A percentile compares a stretch with the other conserved stretches of the same genome.
These are phyloP conservation scores for Penicillium sp. DNA, from an alignment of 2,329 filamentous ascomycete genomes.

Conservation along the genomic window DNA sequence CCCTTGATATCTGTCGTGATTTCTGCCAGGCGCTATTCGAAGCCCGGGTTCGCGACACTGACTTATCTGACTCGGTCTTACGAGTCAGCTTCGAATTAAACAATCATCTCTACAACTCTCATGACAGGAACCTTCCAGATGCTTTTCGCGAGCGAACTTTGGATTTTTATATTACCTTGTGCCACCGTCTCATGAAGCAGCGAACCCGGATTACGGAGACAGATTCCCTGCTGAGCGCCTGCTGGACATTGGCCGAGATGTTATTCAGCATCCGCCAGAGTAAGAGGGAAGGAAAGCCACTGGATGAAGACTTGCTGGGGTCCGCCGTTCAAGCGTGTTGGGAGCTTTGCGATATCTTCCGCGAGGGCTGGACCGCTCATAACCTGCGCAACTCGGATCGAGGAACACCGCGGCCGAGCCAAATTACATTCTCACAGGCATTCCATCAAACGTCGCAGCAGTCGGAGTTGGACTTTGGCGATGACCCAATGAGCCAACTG, in stretches of 20 bases:
- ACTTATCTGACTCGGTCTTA: conserved; percentile 77
- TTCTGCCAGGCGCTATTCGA: conserved; percentile 93
- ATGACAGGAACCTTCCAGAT: conserved; percentile 78
- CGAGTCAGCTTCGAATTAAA: conserved; percentile 93
- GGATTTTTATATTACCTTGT: conserved; percentile 91
- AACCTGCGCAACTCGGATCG: conserved; percentile 68
- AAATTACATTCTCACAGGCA: conserved; percentile 66
- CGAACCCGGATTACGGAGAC: conserved; percentile 73
- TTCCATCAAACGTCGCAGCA: conserved; percentile 50
- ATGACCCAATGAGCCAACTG: conserved; percentile 27
- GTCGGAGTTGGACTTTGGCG: conserved; percentile 34
- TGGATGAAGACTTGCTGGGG: conserved; percentile 79
- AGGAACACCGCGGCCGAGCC: conserved; percentile 76
- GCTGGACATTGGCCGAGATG: conserved; percentile 89
- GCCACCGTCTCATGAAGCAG: conserved; percentile 95
- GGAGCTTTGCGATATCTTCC: conserved; percentile 90
- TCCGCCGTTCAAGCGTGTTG: conserved; percentile 91
- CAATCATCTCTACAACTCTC: conserved; percentile 90
- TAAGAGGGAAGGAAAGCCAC: conserved; percentile 64
- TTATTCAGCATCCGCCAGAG: conserved; percentile 86
- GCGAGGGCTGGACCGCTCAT: conserved; percentile 79
- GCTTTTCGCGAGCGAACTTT: conserved; percentile 83
- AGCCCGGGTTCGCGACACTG: conserved; percentile 71
- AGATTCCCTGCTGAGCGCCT: conserved; percentile 76
- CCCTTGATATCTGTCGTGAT: conserved; percentile 80